A percentile compares a stretch with the other conserved stretches of the same genome.
phyloP scores from a whole-genome alignment of 2,329 filamentous ascomycete genomes.

The Gremmenia infestans region DNA sequence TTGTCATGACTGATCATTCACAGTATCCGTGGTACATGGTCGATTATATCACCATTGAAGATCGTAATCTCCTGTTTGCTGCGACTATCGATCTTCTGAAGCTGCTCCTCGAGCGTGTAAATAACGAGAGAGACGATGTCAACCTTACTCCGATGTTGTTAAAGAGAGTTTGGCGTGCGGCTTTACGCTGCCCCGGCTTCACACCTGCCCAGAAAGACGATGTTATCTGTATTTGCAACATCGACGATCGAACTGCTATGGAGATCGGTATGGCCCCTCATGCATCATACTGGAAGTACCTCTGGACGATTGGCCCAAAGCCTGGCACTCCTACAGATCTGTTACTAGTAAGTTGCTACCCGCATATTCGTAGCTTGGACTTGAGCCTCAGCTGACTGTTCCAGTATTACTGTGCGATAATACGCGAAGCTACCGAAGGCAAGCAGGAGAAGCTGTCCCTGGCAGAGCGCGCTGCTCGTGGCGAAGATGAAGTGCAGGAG shows the following conservation, averaged over 20 bases:
- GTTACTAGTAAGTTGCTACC: slow-evolving; percentile 43
- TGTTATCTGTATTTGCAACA: slow-evolving; percentile 40
- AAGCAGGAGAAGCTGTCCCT: slow-evolving; percentile 38
- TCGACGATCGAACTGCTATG: slow-evolving; percentile 32
- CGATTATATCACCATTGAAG: slow-evolving; percentile 50
- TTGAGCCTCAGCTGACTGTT: slow-evolving; percentile 2
- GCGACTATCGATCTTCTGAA: slow-evolving; percentile 45
- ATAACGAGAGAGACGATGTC: slow-evolving; percentile 35
- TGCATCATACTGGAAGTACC: slow-evolving; percentile 46
- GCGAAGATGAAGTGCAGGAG: slow-evolving; percentile 3
- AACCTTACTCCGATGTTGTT: slow-evolving; percentile 50
- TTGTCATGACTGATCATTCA: slow-evolving; percentile 10
- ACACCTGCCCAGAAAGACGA: slow-evolving; percentile 57
- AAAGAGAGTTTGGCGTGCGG: slow-evolving; percentile 46
- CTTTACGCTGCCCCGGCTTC: slow-evolving; percentile 56
- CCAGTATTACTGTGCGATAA: slow-evolving; percentile 53
- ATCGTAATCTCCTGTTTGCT: slow-evolving; percentile 50
- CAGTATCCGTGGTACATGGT: slow-evolving; percentile 59
- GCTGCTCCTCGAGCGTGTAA: slow-evolving; percentile 40
- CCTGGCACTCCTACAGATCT: slow-evolving; percentile 45
- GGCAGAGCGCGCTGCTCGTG: slow-evolving; percentile 34
- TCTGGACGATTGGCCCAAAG: slow-evolving; percentile 48
- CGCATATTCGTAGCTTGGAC: neutral
- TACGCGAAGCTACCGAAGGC: slow-evolving; percentile 47
- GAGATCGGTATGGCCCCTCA: slow-evolving; percentile 45